These are phyloP conservation scores for Serendipita sp. DNA, from an alignment of 768 basidiomycete genomes.

Conservation along the genomic window DNA sequence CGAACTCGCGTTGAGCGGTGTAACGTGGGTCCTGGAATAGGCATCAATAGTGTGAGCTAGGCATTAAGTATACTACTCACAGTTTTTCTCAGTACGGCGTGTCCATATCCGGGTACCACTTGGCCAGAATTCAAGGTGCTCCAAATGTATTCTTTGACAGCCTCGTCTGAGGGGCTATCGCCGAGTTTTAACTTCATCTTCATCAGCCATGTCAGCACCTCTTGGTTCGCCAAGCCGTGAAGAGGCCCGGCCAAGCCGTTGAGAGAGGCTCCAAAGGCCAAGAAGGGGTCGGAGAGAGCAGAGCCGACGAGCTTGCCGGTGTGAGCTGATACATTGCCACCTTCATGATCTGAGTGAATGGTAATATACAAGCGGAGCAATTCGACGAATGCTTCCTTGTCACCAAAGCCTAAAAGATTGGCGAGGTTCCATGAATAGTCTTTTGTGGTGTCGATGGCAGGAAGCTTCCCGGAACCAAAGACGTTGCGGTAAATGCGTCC, in stretches of 20 bases:
- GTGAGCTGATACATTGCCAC: slow-evolving; percentile 95
- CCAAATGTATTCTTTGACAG: slow-evolving; percentile 91
- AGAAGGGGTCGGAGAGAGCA: slow-evolving; percentile 94
- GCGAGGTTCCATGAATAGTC: slow-evolving; percentile 86
- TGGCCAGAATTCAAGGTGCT: slow-evolving; percentile 82
- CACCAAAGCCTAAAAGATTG: slow-evolving; percentile 80
- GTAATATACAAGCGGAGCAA: slow-evolving; percentile 91
- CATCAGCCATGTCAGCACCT: slow-evolving; percentile 85
- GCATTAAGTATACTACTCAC: slow-evolving; percentile 7
- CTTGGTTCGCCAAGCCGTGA: slow-evolving; percentile 93
- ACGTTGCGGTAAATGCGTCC: slow-evolving; percentile 83
- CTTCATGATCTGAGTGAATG: slow-evolving; percentile 97
- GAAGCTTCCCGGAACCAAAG: slow-evolving; percentile 75
- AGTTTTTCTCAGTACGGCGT: slow-evolving; percentile 75
- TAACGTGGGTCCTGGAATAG: slow-evolving; percentile 64
- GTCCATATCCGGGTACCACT: slow-evolving; percentile 87
- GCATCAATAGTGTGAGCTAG: slow-evolving; percentile 26
- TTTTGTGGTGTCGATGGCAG: slow-evolving; percentile 65
- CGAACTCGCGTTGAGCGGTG: slow-evolving; percentile 80
- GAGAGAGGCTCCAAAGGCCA: slow-evolving; percentile 79
- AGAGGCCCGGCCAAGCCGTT: slow-evolving; percentile 95
- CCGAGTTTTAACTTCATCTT: slow-evolving; percentile 89
- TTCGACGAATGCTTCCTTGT: slow-evolving; percentile 79
- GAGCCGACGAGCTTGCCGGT: slow-evolving; percentile 87
- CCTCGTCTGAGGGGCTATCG: slow-evolving; percentile 67